Percentiles rank a stretch among this genome's conserved stretches.
Conservation (phyloP, 495 filamentous ascomycete species). For the Bacidia gigantensis region DNA sequence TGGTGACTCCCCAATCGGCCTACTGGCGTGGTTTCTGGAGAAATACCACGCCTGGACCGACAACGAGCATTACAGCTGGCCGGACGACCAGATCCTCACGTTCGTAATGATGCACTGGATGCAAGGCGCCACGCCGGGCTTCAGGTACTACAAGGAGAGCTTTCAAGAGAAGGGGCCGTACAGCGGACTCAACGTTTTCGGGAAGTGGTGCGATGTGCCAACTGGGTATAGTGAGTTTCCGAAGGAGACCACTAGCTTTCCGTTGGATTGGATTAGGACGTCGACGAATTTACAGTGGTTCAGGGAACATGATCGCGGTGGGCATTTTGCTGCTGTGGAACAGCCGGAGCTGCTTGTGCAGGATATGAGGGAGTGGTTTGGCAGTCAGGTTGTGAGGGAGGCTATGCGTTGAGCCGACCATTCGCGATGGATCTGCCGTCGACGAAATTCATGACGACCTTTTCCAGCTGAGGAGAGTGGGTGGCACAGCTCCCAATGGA, state of each 20-base stretch:
- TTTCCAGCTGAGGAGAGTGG: no score
- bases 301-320: conserved; percentile 24
- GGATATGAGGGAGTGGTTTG: conserved; percentile 23
- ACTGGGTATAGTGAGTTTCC: conserved; percentile 3
- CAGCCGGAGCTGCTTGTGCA: conserved; percentile 23
- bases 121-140: conserved; percentile 17
- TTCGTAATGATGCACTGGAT: conserved; percentile 26
- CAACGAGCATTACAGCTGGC: conserved; percentile 8
- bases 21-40: conserved; percentile 27
- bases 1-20: conserved; percentile 26
- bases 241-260: conserved; percentile 5
- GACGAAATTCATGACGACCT: no score
- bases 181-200: conserved; percentile 10
- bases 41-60: conserved; percentile 22
- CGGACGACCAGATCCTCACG: conserved; percentile 19
- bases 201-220: conserved; percentile 7
- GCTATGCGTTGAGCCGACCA: conserved; percentile 7
- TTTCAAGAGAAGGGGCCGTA: background rate
- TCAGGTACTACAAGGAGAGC: conserved; percentile 21
- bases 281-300: conserved; percentile 13
- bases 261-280: conserved; percentile 16
- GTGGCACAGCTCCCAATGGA: no score
- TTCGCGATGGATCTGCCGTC: no score
- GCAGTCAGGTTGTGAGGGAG: conserved; percentile 6
- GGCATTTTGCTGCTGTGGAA: conserved; percentile 30